Percentiles rank a stretch among this genome's conserved stretches.
phyloP scores from a whole-genome alignment of 108 stramenopile species.

The Tribonema minus region DNA sequence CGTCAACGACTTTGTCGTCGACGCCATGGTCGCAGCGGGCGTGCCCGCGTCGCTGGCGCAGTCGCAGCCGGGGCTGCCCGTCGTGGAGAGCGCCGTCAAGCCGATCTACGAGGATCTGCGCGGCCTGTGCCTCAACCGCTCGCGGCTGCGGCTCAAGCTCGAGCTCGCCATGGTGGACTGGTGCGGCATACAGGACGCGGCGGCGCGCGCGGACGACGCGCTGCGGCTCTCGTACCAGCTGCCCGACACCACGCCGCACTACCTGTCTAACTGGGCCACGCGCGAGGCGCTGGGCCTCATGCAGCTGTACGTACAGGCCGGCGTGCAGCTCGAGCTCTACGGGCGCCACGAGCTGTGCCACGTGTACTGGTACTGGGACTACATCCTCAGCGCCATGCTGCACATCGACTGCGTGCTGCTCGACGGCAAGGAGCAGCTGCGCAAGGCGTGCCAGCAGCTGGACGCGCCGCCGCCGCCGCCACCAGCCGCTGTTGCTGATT shows the following conservation, averaged over 20 bases:
- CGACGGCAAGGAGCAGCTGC: constrained; percentile 28
- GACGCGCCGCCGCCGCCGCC: background rate
- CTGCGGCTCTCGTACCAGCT: constrained; percentile 12
- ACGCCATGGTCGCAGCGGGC: constrained; percentile 14
- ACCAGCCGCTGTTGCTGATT: too few species aligned
- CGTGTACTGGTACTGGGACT: constrained; percentile 39
- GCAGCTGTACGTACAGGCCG: constrained; percentile 23
- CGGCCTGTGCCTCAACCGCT: constrained; percentile 23
- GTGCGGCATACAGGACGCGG: constrained; percentile 3
- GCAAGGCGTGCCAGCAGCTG: background rate
- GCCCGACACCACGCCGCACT: background rate
- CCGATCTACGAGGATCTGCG: constrained; percentile 35
- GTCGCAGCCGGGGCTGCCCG: constrained; percentile 1
- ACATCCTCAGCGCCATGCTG: constrained; percentile 24
- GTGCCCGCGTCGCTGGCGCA: constrained; percentile 11
- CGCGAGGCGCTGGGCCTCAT: constrained; percentile 28
- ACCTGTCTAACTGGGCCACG: constrained; percentile 23
- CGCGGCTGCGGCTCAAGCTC: constrained; percentile 8
- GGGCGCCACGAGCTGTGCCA: constrained; percentile 7
- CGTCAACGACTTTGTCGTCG: constrained; percentile 14
- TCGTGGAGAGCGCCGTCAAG: constrained; percentile 25
- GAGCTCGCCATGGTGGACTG: background rate
- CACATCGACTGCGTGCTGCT: background rate
- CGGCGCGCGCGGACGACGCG: constrained; percentile 14
- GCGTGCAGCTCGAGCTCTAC: constrained; percentile 23